Percentiles rank a stretch among this genome's conserved stretches.
Conservation (phyloP, 805 yeast genomes). For the Kuraishia piskuri region DNA sequence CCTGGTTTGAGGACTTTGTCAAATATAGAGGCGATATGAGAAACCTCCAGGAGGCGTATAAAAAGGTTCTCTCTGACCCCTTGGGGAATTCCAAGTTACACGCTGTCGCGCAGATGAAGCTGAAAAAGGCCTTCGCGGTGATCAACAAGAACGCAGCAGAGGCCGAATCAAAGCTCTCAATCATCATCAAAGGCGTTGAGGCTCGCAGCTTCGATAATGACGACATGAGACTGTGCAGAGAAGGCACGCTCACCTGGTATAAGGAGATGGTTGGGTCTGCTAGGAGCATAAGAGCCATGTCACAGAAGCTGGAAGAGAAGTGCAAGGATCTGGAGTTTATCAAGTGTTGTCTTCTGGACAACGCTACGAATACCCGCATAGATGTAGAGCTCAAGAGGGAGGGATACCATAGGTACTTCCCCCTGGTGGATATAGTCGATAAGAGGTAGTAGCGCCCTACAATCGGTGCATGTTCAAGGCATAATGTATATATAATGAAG, state of each 20-base stretch:
- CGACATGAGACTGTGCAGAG: conserved; percentile 18
- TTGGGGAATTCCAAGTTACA: not conserved
- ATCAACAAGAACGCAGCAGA: not conserved
- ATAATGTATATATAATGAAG: too few relatives aligned
- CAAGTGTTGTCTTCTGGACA: conserved; percentile 4
- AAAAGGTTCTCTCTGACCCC: not conserved
- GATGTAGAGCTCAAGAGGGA: conserved; percentile 19
- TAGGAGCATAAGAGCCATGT: conserved; percentile 16
- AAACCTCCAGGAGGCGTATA: not conserved
- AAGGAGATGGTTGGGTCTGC: conserved; percentile 21
- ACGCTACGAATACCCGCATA: conserved; percentile 7
- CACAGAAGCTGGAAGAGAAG: conserved; percentile 7
- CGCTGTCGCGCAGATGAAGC: not conserved
- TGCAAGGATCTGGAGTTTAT: conserved; percentile 8
- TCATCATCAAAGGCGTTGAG: not conserved
- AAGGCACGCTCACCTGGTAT: conserved; percentile 20
- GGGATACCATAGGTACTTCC: conserved; percentile 39
- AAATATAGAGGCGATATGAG: conserved; percentile 9
- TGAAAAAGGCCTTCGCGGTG: not conserved
- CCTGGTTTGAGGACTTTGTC: conserved; percentile 34
- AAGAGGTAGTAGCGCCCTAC: not conserved
- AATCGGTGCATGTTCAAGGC: not conserved
- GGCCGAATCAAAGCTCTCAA: not conserved
- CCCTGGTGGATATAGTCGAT: conserved; percentile 12
- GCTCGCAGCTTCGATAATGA: conserved; percentile 6